Percentiles rank a stretch among this genome's conserved stretches.
Evolutionary conservation across 352 stramenopile species (phyloP).

Genomic region (Phytophthora ohioensis): DNA sequence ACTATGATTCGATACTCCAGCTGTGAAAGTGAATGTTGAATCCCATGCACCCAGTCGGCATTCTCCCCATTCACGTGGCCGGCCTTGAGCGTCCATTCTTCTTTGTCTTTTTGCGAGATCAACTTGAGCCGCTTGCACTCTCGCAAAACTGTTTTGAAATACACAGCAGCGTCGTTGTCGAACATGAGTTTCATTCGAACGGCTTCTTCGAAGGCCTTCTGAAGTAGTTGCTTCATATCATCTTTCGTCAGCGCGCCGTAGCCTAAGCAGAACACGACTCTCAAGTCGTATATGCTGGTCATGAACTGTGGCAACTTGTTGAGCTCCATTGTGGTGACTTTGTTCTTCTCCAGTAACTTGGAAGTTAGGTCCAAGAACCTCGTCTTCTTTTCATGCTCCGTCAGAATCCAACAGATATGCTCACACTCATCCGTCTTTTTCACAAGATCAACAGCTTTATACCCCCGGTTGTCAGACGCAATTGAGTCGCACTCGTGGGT

Average conservation of each 20-base stretch:
- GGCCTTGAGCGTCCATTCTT: slow-evolving; percentile 28
- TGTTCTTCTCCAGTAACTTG: not conserved
- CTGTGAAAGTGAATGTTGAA: slow-evolving; percentile 28
- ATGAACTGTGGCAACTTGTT: slow-evolving; percentile 1
- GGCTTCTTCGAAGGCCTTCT: slow-evolving; percentile 4
- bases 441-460: not conserved
- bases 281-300: slow-evolving; percentile 19
- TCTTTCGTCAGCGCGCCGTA: not conserved
- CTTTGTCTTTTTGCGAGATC: slow-evolving; percentile 12
- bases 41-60: slow-evolving; percentile 40
- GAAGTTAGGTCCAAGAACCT: not conserved
- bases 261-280: slow-evolving; percentile 1
- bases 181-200: slow-evolving; percentile 35
- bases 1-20: slow-evolving; percentile 5
- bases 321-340: not conserved
- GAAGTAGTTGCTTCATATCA: slow-evolving; percentile 10
- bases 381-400: slow-evolving; percentile 12
- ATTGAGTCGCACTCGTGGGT: not conserved
- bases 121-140: slow-evolving; percentile 9
- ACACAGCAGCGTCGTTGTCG: slow-evolving; percentile 38
- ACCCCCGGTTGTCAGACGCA: not conserved
- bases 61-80: slow-evolving; percentile 43
- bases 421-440: not conserved
- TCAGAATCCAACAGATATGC: not conserved
- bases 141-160: slow-evolving; percentile 41